phyloP scores from a whole-genome alignment of 2,329 filamentous ascomycete species.

The Taxawa tesnikishii region DNA sequence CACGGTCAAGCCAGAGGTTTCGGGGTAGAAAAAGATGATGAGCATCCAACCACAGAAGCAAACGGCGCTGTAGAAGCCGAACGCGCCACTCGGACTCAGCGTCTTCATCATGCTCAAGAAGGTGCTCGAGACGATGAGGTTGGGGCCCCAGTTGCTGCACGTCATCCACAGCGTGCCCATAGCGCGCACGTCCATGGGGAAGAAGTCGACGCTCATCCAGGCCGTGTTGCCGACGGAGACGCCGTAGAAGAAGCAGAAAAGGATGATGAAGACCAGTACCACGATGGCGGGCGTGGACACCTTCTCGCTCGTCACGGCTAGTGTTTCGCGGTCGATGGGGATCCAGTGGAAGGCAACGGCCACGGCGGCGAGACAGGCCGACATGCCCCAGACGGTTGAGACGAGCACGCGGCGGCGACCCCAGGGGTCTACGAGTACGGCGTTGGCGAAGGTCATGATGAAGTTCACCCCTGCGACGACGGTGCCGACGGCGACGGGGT shows the following conservation, averaged over 20 bases:
- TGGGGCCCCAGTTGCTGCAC: constrained; percentile 29
- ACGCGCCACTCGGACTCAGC: constrained; percentile 36
- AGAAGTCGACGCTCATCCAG: constrained; percentile 36
- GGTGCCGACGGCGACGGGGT: constrained; percentile 67
- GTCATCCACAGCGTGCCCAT: constrained; percentile 37
- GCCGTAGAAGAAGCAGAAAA: constrained; percentile 32
- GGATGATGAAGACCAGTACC: constrained; percentile 32
- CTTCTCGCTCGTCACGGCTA: constrained; percentile 12
- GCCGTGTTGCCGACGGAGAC: constrained; percentile 34
- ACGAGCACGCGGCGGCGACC: constrained; percentile 65
- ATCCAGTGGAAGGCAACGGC: constrained; percentile 59
- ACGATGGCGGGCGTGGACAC: constrained; percentile 24
- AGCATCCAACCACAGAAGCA: constrained; percentile 36
- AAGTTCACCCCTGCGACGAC: constrained; percentile 75
- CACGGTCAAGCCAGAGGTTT: constrained; percentile 42
- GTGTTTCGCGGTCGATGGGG: constrained; percentile 23
- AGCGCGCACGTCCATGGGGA: constrained; percentile 37
- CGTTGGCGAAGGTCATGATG: constrained; percentile 58
- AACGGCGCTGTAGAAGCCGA: constrained; percentile 40
- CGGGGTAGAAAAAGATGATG: constrained; percentile 39
- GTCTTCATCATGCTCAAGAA: constrained; percentile 39
- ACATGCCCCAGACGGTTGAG: constrained; percentile 69
- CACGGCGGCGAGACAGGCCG: constrained; percentile 54
- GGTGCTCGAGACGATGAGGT: constrained; percentile 38
- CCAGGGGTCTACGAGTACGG: constrained; percentile 64